Conservation (phyloP, 2,329 filamentous ascomycete genomes). For the Emydomyces testavorans region DNA sequence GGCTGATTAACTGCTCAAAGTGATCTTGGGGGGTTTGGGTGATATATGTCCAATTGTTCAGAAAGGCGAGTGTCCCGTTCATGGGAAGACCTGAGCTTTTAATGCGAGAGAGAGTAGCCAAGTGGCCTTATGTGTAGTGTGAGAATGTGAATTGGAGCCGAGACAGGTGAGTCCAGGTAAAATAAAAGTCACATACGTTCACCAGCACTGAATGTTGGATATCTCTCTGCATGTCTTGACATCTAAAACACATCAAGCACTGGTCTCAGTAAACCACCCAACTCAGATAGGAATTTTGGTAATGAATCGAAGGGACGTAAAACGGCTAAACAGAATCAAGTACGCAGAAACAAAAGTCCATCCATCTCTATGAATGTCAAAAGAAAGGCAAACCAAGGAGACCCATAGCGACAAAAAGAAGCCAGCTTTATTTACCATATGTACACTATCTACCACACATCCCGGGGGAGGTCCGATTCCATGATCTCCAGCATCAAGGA, state of each 20-base stretch:
- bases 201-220: constrained; percentile 43
- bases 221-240: constrained; percentile 47
- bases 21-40: constrained; percentile 34
- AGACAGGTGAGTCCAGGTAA: no score
- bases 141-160: not conserved
- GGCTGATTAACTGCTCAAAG: constrained; percentile 45
- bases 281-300: not conserved
- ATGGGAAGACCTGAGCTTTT: constrained; percentile 32
- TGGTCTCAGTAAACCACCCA: not conserved
- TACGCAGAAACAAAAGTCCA: constrained; percentile 12
- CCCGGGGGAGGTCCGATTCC: constrained; percentile 37
- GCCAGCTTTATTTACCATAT: constrained; percentile 38
- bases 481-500: constrained; percentile 24
- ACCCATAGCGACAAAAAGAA: not conserved
- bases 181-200: constrained; percentile 32
- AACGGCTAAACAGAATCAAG: no score
- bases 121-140: constrained; percentile 30
- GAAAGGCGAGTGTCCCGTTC: constrained; percentile 43
- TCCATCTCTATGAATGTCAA: no score
- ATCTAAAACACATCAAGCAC: constrained; percentile 31
- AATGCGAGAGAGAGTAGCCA: constrained; percentile 39
- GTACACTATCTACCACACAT: constrained; percentile 46
- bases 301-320: not conserved
- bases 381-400: not conserved
- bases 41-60: constrained; percentile 46